Conservation (phyloP, 2,329 filamentous ascomycete species). For the Fusarium nematophilum region DNA sequence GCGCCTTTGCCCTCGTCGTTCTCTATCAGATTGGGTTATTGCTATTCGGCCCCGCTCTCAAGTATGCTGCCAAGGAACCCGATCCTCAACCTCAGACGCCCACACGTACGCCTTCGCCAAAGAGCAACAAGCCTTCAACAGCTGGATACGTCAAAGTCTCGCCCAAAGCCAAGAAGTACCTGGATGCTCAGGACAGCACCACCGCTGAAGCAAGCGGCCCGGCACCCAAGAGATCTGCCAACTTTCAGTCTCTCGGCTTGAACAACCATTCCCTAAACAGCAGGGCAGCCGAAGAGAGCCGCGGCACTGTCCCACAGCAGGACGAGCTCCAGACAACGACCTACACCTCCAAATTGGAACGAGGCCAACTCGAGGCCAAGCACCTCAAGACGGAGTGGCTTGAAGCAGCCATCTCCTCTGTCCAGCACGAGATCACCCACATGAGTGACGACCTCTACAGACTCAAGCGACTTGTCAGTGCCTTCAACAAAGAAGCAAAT, state of each 20-base stretch:
- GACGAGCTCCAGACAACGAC: background rate
- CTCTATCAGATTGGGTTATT: constrained; percentile 15
- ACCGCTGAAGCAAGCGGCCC: constrained; percentile 10
- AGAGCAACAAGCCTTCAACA: constrained; percentile 19
- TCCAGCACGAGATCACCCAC: constrained; percentile 11
- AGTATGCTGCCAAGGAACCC: background rate
- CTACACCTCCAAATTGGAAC: background rate
- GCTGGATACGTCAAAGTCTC: constrained; percentile 28
- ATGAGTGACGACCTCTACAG: background rate
- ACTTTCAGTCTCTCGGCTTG: background rate
- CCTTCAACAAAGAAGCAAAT: constrained; percentile 7
- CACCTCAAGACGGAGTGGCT: constrained; percentile 13
- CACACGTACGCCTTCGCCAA: background rate
- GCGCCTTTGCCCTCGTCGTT: constrained; percentile 2
- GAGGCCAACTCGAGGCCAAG: background rate
- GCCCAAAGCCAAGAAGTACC: constrained; percentile 24
- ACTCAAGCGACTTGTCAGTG: constrained; percentile 1
- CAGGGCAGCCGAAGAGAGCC: background rate
- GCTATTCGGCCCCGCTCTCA: constrained; percentile 5
- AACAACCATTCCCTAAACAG: background rate
- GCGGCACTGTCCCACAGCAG: background rate
- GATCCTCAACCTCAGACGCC: background rate
- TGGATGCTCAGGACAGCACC: constrained; percentile 5
- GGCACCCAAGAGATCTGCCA: constrained; percentile 1
- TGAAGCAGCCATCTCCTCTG: constrained; percentile 4